Conservation (phyloP, 352 stramenopile species). For the Phytophthora colocasiae region DNA sequence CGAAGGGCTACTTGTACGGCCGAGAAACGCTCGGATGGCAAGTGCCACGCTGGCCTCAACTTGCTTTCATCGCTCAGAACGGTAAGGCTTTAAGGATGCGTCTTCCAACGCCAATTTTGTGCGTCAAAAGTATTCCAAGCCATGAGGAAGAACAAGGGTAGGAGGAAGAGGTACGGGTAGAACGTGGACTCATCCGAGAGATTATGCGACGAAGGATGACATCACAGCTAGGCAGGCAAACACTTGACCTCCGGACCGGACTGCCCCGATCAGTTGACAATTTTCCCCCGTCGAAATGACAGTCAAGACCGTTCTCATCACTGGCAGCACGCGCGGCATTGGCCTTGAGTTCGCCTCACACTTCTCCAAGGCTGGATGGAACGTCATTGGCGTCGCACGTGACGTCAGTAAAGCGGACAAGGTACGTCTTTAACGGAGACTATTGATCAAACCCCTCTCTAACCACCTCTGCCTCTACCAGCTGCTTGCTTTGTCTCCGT, state of each 20-base stretch:
- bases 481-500: slow-evolving; percentile 43
- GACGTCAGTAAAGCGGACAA: slow-evolving; percentile 35
- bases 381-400: slow-evolving; percentile 51
- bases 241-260: not conserved
- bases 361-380: slow-evolving; percentile 53
- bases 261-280: not conserved
- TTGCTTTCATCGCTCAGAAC: too few relatives aligned
- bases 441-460: not conserved
- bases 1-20: too few relatives aligned
- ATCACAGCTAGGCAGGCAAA: not conserved
- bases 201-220: not conserved
- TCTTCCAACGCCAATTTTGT: too few relatives aligned
- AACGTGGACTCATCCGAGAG: slow-evolving; percentile 27
- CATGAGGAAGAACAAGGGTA: too few relatives aligned
- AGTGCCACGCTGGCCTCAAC: too few relatives aligned
- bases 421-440: slow-evolving; percentile 19
- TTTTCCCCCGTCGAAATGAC: slow-evolving; percentile 6
- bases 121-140: too few relatives aligned
- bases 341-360: slow-evolving; percentile 51
- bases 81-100: too few relatives aligned
- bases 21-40: too few relatives aligned
- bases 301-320: slow-evolving; percentile 61
- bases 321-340: slow-evolving; percentile 52
- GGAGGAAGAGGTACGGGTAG: too few relatives aligned
- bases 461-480: not conserved